These are phyloP conservation scores for Russula virescens DNA, from an alignment of 768 basidiomycete species.

Conservation along the genomic window DNA sequence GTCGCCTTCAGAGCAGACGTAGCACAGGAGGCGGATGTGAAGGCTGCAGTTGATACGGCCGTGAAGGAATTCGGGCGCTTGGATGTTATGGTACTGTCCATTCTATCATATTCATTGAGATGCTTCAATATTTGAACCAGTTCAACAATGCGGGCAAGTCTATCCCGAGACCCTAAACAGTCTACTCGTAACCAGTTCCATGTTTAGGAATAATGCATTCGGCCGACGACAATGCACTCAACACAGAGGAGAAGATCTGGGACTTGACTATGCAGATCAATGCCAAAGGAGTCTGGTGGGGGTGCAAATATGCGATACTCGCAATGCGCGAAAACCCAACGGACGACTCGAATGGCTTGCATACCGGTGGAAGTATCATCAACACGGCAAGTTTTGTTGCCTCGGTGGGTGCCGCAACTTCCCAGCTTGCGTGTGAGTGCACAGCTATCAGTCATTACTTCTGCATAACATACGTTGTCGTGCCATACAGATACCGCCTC, in stretches of 20 bases:
- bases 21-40: conserved; percentile 79
- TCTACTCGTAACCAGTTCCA: not conserved
- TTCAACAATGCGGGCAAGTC: conserved; percentile 85
- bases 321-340: conserved; percentile 93
- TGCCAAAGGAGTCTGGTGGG: conserved; percentile 99
- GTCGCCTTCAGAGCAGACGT: conserved; percentile 80
- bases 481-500: conserved; percentile 76
- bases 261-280: conserved; percentile 91
- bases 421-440: conserved; percentile 92
- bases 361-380: conserved; percentile 86
- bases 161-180: not conserved
- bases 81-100: conserved; percentile 76
- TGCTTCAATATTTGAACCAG: conserved; percentile 36
- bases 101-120: not conserved
- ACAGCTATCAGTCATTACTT: not conserved
- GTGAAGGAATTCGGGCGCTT: conserved; percentile 86
- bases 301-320: conserved; percentile 93
- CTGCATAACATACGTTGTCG: not conserved
- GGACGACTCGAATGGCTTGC: conserved; percentile 75
- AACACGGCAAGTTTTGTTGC: conserved; percentile 98
- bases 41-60: conserved; percentile 72
- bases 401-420: conserved; percentile 91
- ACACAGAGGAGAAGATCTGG: conserved; percentile 97
- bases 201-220: conserved; percentile 93
- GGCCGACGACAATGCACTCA: conserved; percentile 88